Evolutionary conservation across 306 rosid species (phyloP).

Genomic region (Malus sieversii): DNA sequence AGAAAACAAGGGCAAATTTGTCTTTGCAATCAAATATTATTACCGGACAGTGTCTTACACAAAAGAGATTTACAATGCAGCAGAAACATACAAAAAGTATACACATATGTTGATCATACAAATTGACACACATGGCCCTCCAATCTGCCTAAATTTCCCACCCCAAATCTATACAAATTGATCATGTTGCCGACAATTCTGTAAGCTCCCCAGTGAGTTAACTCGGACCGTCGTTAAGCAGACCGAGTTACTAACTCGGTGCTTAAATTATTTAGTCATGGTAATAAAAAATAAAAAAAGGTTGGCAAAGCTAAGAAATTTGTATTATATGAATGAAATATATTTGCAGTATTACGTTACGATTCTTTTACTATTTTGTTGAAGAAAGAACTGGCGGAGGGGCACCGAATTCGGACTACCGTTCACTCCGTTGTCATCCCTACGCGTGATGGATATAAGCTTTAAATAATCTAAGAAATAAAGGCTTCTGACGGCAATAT

Average conservation of each 20-base stretch:
- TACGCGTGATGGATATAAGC: no score
- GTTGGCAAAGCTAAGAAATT: background rate
- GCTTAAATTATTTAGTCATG: background rate
- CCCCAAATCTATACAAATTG: background rate
- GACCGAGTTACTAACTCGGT: slow-evolving; percentile 12
- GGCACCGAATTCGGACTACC: no score
- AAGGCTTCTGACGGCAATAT: no score
- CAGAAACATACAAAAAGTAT: slow-evolving; percentile 1
- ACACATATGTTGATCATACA: background rate
- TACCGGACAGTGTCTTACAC: background rate
- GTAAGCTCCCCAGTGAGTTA: background rate
- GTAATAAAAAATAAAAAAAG: background rate
- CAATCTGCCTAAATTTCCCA: background rate
- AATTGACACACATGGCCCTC: slow-evolving; percentile 35
- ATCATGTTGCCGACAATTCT: slow-evolving; percentile 6
- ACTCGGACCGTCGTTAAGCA: background rate
- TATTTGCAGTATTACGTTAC: no score
- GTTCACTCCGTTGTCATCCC: no score
- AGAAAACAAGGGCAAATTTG: slow-evolving; percentile 23
- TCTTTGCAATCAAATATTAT: background rate
- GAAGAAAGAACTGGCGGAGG: no score
- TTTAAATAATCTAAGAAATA: no score
- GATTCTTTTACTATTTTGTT: no score
- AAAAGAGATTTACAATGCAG: slow-evolving; percentile 12
- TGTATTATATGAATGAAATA: no score